Base-by-base conservation (phyloP, 768 basidiomycete species). In the Boletus rex-veris region DNA sequence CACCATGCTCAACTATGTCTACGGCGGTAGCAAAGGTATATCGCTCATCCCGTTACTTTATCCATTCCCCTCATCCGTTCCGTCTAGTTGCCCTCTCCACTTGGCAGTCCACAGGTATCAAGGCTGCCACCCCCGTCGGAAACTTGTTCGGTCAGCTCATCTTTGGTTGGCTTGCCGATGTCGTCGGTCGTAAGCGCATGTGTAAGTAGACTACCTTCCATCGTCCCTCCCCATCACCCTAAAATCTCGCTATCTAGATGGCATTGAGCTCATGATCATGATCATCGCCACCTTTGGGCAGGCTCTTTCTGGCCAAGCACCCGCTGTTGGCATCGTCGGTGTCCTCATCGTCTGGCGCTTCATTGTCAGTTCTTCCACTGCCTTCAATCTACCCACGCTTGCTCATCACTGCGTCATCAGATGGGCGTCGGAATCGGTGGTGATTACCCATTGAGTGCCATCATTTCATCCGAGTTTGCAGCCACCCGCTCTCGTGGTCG, bases 401-500 rank as follows among this genome's bases (percentile, higher is more conserved):
- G 11, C 30, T 50, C 24, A 50, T 15, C 33, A 10, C 16, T 26
- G 2, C 24, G 6, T 33, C 35, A 3, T 45, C 41, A 81, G 84
- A 83, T 83, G 80, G 90, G 90, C 0, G 68, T 92, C 3, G 92
- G 92, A 6, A 89, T 94, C 16, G 92, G 92, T 5, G 92, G 92
- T 16, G 92, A 95, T 62, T 94, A 95, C 66, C 92, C 92, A 7
- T 68, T 94, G 0, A 83, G 80, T 48, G 88, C 92, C 16, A 86
- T 92, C 63, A 94, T 95, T 63, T 85, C 92, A 4, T 92, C 89
- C 31, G 92, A 96, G 65, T 96, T 94, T 60, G 86, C 92, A 1
- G 78, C 89, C 1, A 87, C 85, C 16, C 80, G 80, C 40, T 82
- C 77, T 44, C 83, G 92, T 59, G 92, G 92, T 43, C 79, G 92